Percentiles rank a stretch among this genome's conserved stretches.
phyloP scores from a whole-genome alignment of 1,139 yeast species.

The Pichia terricola region DNA sequence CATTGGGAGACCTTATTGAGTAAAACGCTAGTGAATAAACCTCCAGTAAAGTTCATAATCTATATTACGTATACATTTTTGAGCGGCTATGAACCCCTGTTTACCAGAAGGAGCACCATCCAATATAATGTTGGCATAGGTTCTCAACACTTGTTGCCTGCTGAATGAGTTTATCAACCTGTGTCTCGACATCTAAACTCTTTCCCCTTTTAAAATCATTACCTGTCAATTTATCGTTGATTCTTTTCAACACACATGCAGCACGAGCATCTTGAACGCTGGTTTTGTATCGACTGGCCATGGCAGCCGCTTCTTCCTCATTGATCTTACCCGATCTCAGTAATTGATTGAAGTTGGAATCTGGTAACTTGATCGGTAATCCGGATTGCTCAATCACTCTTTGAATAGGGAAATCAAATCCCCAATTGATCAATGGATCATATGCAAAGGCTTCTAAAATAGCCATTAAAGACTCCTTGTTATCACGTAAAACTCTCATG shows the following conservation, averaged over 20 bases:
- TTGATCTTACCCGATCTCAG: constrained; percentile 67
- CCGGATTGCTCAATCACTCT: constrained; percentile 60
- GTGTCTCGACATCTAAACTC: constrained; percentile 75
- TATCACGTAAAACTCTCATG: constrained; percentile 86
- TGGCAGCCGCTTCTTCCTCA: constrained; percentile 61
- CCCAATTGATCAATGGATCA: constrained; percentile 98
- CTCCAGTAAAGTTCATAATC: no score
- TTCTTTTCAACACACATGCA: constrained; percentile 77
- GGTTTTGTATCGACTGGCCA: constrained; percentile 67
- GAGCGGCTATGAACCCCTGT: no score
- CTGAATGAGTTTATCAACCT: constrained; percentile 87
- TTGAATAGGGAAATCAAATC: constrained; percentile 84
- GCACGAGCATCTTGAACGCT: constrained; percentile 88
- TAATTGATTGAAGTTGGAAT: constrained; percentile 55
- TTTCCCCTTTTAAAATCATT: constrained; percentile 72
- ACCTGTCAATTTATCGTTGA: constrained; percentile 88
- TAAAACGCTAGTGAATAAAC: no score
- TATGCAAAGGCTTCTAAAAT: constrained; percentile 97
- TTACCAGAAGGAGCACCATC: constrained; percentile 98
- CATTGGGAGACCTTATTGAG: no score
- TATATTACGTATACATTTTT: no score
- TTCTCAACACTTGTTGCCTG: constrained; percentile 97
- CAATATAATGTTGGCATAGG: constrained; percentile 91
- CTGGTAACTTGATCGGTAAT: constrained; percentile 52
- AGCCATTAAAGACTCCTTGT: constrained; percentile 95